Percentiles rank a stretch among this genome's conserved stretches.
Evolutionary conservation across 495 filamentous ascomycete species (phyloP).

Genomic region (Hyaloscypha bicolor): DNA sequence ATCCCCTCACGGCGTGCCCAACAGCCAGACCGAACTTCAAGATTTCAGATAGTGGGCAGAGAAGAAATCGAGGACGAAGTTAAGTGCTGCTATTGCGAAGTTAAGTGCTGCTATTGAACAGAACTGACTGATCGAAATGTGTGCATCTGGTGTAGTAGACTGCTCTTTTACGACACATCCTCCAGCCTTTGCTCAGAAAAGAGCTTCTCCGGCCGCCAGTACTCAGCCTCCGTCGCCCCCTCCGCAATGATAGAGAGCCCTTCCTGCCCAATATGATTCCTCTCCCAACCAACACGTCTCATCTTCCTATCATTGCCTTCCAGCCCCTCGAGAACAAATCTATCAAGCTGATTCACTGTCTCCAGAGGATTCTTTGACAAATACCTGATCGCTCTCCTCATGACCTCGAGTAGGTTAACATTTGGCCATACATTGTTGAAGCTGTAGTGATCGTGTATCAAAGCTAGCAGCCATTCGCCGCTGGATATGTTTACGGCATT

Average conservation of each 20-base stretch:
- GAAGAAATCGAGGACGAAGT: too few species aligned
- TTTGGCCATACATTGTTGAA: not conserved
- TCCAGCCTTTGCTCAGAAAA: not conserved
- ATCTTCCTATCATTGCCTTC: not conserved
- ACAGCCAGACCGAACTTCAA: too few species aligned
- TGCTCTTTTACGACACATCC: not conserved
- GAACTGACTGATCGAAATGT: too few species aligned
- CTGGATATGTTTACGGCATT: not conserved
- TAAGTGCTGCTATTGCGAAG: too few species aligned
- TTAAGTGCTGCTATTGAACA: too few species aligned
- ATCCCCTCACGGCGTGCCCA: too few species aligned
- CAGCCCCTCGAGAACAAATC: not conserved
- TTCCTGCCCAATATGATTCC: not conserved
- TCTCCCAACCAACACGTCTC: not conserved
- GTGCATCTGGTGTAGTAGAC: too few species aligned
- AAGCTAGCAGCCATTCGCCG: not conserved
- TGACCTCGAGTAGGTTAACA: not conserved
- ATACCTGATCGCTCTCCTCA: not conserved
- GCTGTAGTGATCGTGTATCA: not conserved
- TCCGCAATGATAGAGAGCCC: not conserved
- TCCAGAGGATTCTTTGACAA: not conserved
- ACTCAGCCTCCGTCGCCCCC: not conserved
- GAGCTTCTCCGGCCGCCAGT: not conserved
- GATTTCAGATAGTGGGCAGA: too few species aligned
- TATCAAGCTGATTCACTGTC: not conserved